Base-by-base conservation (phyloP, 2,329 filamentous ascomycete species). In the Ophidiomyces ophidiicola region DNA sequence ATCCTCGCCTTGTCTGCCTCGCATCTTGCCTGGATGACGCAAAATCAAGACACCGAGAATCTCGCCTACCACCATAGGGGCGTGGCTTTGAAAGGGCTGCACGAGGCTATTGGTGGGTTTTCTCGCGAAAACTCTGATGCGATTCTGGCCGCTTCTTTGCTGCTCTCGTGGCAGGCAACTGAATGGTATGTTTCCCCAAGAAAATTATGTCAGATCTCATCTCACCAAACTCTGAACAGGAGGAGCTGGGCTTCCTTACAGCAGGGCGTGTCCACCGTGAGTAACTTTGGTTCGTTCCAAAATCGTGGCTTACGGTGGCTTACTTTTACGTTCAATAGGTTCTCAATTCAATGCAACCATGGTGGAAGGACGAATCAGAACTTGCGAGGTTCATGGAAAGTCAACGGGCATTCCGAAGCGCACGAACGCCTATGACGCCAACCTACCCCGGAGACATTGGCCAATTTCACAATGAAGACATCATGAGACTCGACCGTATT, bases 121-220 rank as follows among this genome's bases (percentile, higher is more conserved):
- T 92, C 82, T 2, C 78, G 77, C 51, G 77, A 81, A 37, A 93
- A 86, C 45, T 88, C 85, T 1, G 88, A 98, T 62, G 86, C 87
- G 30, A 80, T 94, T 46, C 72, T 98, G 39, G 88, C 87, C 18
- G 84, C 87, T 21, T 94, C 88, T 18, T 76, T 94, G 31, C 74
- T 96, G 33, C 72, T 98, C 35, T 92, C 87, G 25, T 96, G 90
- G 87, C 88, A 96, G 66, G 83, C 85, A 41, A 90, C 80, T 44
- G 88, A 96, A 66, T 96, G 87, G 88, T 92, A 72, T 69, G 79
- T 66, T 28, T 52, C 50, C 17, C 6, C 35, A 31, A 4, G 14
- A 21, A 2, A n/a, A 4, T n/a, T 18, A 3, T 31, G 14, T 23
- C 23, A n/a, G 14, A 8, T 50, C 41, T 49, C 46, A 50, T 31